Evolutionary conservation across 2,329 filamentous ascomycete genomes (phyloP), one percentile per base, ranked within the genome.

Genomic region (Trichophyton benhamiae): DNA sequence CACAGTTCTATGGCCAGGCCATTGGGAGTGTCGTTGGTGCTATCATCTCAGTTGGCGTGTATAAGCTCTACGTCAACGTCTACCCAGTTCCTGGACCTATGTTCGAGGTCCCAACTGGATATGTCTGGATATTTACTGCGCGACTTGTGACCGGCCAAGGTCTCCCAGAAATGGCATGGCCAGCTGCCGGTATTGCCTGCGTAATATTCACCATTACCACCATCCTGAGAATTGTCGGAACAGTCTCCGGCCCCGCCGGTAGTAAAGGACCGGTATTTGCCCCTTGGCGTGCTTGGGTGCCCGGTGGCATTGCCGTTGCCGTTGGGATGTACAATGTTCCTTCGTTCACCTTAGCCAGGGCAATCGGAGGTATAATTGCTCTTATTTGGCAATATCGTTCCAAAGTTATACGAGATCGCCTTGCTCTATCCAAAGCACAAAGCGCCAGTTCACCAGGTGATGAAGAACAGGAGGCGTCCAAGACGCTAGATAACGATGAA

Each of bases 311-410:
- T 68, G 92, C 94, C 2, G 92, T 99, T 20, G 94, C 94, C 44
- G 90, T 96, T 68, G 91, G 94, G 57, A 99, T 99, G 85, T 99
- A 97, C 76, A 99, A 97, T 68, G 90, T 92, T 0, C 94, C 94
- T 0, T 95, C 90, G 0, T 99, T 99, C 71, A 99, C 94, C 0
- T 78, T 99, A 42, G 91, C 94, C 0, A 80, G 94, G 64, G 88
- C 90, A 0, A 83, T 89, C 8, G 94, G 94, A 2, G 94, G 94
- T 0, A 65, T 86, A 49, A 75, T 87, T 60, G 86, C 84, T 65
- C 91, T 88, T 81, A 94, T 88, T 75, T 96, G 91, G 91, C 79
- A 74, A 5, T 79, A 77, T 66, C 77, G 52, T 15, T n/a, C 38
- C 13, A 61, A 72, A 70, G 75, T 72, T 70, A 74, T 71, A 72